phyloP scores from a whole-genome alignment of 805 yeast genomes.

The Spencermartinsiella europaea region DNA sequence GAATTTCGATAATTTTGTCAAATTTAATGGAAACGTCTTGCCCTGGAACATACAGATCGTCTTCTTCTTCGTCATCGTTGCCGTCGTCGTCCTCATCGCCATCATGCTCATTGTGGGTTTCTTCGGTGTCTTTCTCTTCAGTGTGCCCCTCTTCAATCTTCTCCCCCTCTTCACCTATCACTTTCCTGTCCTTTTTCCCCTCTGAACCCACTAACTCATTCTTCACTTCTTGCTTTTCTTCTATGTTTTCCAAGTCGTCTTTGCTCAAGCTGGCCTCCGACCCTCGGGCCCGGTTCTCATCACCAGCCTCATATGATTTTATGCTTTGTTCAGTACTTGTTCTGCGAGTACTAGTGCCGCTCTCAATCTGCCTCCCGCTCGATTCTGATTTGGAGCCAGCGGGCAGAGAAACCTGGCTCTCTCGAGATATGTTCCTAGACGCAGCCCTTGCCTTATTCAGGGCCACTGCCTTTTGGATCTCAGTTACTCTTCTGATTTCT shows the following conservation, averaged over 20 bases:
- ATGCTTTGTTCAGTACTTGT: background rate
- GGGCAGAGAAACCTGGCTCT: background rate
- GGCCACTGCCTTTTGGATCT: conserved; percentile 47
- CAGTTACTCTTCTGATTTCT: conserved; percentile 74
- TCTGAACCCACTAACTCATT: background rate
- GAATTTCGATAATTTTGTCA: conserved; percentile 71
- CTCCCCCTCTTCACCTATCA: background rate
- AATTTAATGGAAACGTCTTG: conserved; percentile 81
- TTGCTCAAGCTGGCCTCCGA: conserved; percentile 1
- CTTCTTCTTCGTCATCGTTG: conserved; percentile 36
- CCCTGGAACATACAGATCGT: conserved; percentile 60
- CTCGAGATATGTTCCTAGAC: background rate
- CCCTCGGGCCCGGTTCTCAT: background rate
- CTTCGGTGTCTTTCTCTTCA: conserved; percentile 27
- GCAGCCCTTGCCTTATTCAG: conserved; percentile 1
- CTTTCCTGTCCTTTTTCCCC: background rate
- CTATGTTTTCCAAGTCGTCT: background rate
- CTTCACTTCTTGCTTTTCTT: background rate
- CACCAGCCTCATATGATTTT: background rate
- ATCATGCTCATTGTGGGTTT: conserved; percentile 30
- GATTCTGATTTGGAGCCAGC: background rate
- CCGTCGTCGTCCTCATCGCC: conserved; percentile 25
- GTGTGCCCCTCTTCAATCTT: conserved; percentile 11
- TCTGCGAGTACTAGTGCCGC: background rate
- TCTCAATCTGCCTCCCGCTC: background rate